Base-by-base conservation (phyloP, 192 early-diverging fungal genomes). In the Backusella mclennaniae region DNA sequence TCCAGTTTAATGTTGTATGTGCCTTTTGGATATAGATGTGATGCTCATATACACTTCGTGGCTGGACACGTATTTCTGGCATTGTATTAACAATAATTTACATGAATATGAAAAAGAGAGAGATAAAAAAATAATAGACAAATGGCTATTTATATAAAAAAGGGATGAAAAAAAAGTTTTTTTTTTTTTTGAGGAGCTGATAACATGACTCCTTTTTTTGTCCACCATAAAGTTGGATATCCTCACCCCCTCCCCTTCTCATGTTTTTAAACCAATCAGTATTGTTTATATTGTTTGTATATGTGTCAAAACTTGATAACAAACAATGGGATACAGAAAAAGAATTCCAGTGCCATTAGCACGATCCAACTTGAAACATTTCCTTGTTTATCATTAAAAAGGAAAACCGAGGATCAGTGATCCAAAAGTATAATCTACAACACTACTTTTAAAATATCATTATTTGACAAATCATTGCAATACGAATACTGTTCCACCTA, bases 1-100 rank as follows among this genome's bases (percentile, higher is more conserved):
- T 93, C 97, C 97, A 99, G 72, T 90, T 87, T 17, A 99, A 89
- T 35, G 93, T 93, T 73, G 93, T 92, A 17, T 91, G 92, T 4
- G 85, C 71, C 46, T 87, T 83, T 44, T 90, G 86, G 23, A 97
- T 90, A 66, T 89, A 87, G 36, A 99, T 87, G 53, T 89, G 92
- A 84, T 97, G 95, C 75, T 92, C 86, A 84, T 95, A 98, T 29
- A 90, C 86, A 83, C 93, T 91, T 63, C 93, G 84, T n/a, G 93
- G 90, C 71, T 87, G 85, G 70, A 95, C 90, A 75, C 90, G 88
- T 66, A 95, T 85, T 82, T 94, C 94, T 80, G 92, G 90, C 93
- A 95, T 95, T 35, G 73, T 56, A 23, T 3, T 35, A 69, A 23
- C 35, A 69, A 66, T 17, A 52, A 67, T 56, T 56, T 63, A 44